Evolutionary conservation across 805 yeast species (phyloP).

Genomic region (Cyberlindnera saturnus): DNA sequence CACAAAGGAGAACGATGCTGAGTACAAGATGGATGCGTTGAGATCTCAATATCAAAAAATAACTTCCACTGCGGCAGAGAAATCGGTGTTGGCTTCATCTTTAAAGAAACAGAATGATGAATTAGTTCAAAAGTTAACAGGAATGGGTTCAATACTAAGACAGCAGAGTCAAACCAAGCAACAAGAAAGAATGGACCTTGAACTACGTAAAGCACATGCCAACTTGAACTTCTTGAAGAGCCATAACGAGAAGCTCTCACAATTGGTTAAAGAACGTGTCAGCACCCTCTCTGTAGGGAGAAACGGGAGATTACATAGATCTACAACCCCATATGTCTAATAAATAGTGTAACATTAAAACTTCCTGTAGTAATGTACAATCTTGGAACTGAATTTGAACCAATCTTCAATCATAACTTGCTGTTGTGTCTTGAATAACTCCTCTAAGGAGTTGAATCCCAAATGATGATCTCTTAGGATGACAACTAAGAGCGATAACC

Average conservation of each 20-base stretch:
- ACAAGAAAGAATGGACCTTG: not conserved
- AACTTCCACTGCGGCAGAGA: slow-evolving; percentile 44
- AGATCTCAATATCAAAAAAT: slow-evolving; percentile 33
- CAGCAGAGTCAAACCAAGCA: slow-evolving; percentile 1
- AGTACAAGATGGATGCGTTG: not conserved
- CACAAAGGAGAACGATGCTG: not conserved
- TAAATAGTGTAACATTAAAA: slow-evolving; percentile 7
- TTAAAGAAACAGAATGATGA: slow-evolving; percentile 21
- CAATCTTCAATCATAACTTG: slow-evolving; percentile 12
- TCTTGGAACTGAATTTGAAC: slow-evolving; percentile 16
- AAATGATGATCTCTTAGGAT: slow-evolving; percentile 44
- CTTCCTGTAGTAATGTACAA: slow-evolving; percentile 17
- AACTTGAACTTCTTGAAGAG: slow-evolving; percentile 11
- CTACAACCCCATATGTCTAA: slow-evolving; percentile 21
- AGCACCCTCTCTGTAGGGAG: slow-evolving; percentile 20
- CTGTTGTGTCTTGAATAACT: slow-evolving; percentile 12
- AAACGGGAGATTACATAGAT: slow-evolving; percentile 24
- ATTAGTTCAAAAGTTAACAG: slow-evolving; percentile 27
- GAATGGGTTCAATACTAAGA: slow-evolving; percentile 28
- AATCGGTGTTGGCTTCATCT: slow-evolving; percentile 24
- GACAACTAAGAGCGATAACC: slow-evolving; percentile 34
- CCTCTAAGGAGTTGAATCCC: slow-evolving; percentile 36
- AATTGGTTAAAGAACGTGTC: slow-evolving; percentile 19
- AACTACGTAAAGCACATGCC: not conserved
- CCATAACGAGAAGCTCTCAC: slow-evolving; percentile 12